Conservation (phyloP, 768 basidiomycete genomes). For the Termitomyces sp. region DNA sequence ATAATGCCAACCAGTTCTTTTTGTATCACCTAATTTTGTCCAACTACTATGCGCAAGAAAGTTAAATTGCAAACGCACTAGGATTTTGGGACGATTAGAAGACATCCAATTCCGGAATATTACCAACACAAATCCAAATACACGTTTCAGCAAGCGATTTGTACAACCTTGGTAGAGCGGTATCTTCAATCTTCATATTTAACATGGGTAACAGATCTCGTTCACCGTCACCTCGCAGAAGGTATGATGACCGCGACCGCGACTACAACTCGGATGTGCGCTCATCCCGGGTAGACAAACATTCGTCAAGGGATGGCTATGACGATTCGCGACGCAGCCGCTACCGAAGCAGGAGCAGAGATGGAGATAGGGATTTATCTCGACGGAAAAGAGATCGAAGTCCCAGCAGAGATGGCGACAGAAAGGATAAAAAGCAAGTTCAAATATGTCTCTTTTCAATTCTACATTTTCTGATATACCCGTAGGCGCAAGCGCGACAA, state of each 20-base stretch:
- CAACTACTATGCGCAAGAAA: too few species aligned
- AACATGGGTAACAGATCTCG: slow-evolving; percentile 46
- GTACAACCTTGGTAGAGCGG: background rate
- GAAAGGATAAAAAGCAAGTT: slow-evolving; percentile 43
- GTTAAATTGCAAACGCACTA: too few species aligned
- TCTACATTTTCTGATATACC: background rate
- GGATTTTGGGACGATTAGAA: too few species aligned
- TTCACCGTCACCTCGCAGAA: slow-evolving; percentile 44
- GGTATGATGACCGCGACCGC: slow-evolving; percentile 31
- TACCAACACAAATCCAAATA: slow-evolving; percentile 9
- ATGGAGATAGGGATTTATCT: slow-evolving; percentile 16
- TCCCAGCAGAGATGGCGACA: slow-evolving; percentile 32
- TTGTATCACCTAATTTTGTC: too few species aligned
- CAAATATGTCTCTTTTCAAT: background rate
- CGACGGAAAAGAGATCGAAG: slow-evolving; percentile 29
- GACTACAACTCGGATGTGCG: slow-evolving; percentile 28
- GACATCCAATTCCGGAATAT: slow-evolving; percentile 5
- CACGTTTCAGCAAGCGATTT: background rate
- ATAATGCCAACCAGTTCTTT: too few species aligned
- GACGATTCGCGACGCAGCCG: slow-evolving; percentile 24
- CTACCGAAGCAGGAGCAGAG: slow-evolving; percentile 23
- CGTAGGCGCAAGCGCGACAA: slow-evolving; percentile 77
- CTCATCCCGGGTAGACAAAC: slow-evolving; percentile 29
- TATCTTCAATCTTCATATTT: background rate
- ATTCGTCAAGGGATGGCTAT: slow-evolving; percentile 25